Evolutionary conservation across 306 rosid species (phyloP), one percentile per base, ranked within the genome.

Genomic region (Sechiopsis laciniata): DNA sequence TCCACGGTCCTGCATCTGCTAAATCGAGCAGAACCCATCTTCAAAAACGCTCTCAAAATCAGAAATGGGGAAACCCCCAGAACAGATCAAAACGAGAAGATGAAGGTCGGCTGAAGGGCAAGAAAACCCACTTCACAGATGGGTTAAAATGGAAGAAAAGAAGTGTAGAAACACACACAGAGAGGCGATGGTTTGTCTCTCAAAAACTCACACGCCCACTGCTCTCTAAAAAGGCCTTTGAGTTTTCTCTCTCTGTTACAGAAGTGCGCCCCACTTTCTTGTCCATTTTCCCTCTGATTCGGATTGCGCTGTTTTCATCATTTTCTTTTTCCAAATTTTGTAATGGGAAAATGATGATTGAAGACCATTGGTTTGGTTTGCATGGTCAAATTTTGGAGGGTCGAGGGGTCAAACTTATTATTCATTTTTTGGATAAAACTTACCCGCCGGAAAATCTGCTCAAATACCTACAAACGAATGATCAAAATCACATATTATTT

Each of bases 21-120:
- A 7, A 72, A 56, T 80, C 75, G 77, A 75, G 63, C 80, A 71
- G 22, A 75, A 70, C 79, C 87, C 87, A 87, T 84, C 14, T 71
- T 19, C 67, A 59, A 4, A 71, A 74, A 79, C 46, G 73, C 72
- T 37, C 78, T 50, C 52, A 83, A 64, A 70, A 15, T 22, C 74
- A 69, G 15, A 24, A 53, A 20, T n/a, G 57, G 13, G 8, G 40
- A 20, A 0, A 22, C 22, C 8, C 59, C 20, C 56, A 48, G 20
- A 48, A 66, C 0, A 9, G n/a, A n/a, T n/a, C n/a, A n/a, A n/a
- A n/a, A n/a, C 29, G 29, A 42, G n/a, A 66, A 66, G 13, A 51
- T 13, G 12, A 67, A 46, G 40, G 19, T 45, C 55, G 0, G 46
- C 9, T 40, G 9, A 48, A 68, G n/a, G 11, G 22, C 73, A 20